These are phyloP conservation scores for Dendryphion nanum DNA, from an alignment of 2,329 filamentous ascomycete species.

Conservation along the genomic window DNA sequence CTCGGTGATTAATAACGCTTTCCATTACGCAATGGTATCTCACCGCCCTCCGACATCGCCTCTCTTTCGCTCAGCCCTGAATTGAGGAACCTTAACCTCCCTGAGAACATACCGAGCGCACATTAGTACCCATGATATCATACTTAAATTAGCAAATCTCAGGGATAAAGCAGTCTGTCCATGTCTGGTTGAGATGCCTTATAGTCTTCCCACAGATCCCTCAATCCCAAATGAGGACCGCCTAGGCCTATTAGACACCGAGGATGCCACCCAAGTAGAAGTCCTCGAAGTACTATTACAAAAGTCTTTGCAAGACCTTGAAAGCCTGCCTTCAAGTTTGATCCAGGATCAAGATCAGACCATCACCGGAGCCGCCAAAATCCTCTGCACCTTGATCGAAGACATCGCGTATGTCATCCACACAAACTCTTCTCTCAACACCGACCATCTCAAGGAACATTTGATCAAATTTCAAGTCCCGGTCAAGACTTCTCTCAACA, in stretches of 20 bases:
- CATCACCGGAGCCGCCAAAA: background rate
- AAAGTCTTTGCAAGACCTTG: background rate
- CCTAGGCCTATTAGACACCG: slow-evolving; percentile 7
- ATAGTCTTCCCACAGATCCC: slow-evolving; percentile 9
- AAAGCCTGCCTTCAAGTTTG: no score
- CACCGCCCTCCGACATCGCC: no score
- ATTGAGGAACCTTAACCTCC: no score
- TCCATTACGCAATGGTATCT: no score
- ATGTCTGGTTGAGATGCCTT: no score
- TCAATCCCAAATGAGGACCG: slow-evolving; percentile 6
- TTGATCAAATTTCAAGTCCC: background rate
- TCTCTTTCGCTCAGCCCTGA: no score
- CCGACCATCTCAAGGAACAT: background rate
- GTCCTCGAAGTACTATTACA: slow-evolving; percentile 6
- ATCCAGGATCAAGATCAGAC: slow-evolving; percentile 1
- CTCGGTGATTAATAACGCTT: no score
- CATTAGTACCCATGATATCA: no score
- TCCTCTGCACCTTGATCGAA: slow-evolving; percentile 6
- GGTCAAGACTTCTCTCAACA: background rate
- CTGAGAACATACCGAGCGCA: no score
- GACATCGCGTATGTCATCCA: slow-evolving; percentile 12
- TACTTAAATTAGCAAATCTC: no score
- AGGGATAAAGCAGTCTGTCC: no score
- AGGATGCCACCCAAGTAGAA: slow-evolving; percentile 4
- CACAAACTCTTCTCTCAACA: background rate